Evolutionary conservation across 73 alveolate species (phyloP), one percentile per base, ranked within the genome.

Genomic region (Effrenium voratum): DNA sequence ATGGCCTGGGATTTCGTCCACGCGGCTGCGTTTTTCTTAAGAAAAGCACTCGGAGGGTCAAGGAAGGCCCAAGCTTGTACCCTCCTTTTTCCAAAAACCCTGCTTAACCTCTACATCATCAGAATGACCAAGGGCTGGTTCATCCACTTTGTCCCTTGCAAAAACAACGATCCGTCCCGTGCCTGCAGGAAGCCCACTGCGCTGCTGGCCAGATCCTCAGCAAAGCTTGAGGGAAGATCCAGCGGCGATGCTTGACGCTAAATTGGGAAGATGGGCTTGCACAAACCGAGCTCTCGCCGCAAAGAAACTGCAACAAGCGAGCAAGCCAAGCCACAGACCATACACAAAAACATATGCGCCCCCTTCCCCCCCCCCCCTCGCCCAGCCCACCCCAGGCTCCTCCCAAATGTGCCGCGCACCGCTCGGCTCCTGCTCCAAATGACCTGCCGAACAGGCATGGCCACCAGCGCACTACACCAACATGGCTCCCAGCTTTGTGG

Each of bases 321-420:
- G n/a, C n/a, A n/a, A 55, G 68, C n/a, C n/a, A n/a, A n/a, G n/a
- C n/a, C n/a, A n/a, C n/a, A n/a, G n/a, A n/a, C n/a, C n/a, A n/a
- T n/a, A n/a, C n/a, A n/a, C n/a, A n/a, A n/a, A n/a, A n/a, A n/a
- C n/a, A n/a, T n/a, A n/a, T n/a, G n/a, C n/a, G n/a, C n/a, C n/a
- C n/a, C n/a, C n/a, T n/a, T n/a, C n/a, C n/a, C n/a, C n/a, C n/a
- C n/a, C n/a, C n/a, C n/a, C n/a, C n/a, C n/a, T n/a, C n/a, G n/a
- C n/a, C n/a, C n/a, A n/a, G n/a, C n/a, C n/a, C n/a, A n/a, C n/a
- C 22, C 52, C 13, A 4, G 34, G 16, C 59, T 68, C 95, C 95
- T 87, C 95, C 95, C 95, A 87, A 63, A 87, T 43, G 68, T 87
- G 95, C 28, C 95, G 95, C 26, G 95, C 95, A 41, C 95, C 95